Evolutionary conservation across 1,284 basidiomycete species (phyloP).

Genomic region (Pterulicium gracile): DNA sequence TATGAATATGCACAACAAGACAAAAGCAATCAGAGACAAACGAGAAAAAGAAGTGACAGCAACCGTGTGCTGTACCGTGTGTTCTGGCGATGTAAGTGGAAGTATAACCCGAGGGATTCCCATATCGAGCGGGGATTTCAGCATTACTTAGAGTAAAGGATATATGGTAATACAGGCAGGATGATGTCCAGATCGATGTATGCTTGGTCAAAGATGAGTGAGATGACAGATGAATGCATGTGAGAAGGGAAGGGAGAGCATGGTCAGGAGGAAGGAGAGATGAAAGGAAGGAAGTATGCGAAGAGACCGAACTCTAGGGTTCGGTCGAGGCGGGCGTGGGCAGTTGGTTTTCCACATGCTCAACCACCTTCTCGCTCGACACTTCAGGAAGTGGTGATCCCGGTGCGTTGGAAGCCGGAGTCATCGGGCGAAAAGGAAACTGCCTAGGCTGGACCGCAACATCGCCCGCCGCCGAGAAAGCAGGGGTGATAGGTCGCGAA

Average conservation of each 20-base stretch:
- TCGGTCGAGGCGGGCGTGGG: neutral
- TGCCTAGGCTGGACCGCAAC: neutral
- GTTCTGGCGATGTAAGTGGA: too few species aligned
- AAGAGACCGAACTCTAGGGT: neutral
- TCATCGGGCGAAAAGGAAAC: neutral
- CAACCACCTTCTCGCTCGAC: too few species aligned
- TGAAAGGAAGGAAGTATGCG: neutral
- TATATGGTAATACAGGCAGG: too few species aligned
- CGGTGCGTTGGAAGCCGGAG: neutral
- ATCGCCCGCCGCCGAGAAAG: neutral
- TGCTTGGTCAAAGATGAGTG: too few species aligned
- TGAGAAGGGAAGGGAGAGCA: neutral
- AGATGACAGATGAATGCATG: too few species aligned
- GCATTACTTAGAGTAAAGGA: too few species aligned
- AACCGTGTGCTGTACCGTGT: too few species aligned
- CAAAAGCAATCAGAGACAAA: too few species aligned
- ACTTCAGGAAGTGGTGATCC: neutral
- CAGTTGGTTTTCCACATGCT: neutral
- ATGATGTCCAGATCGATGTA: neutral
- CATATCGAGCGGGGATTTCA: too few species aligned
- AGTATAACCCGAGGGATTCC: too few species aligned
- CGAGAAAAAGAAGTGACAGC: too few species aligned
- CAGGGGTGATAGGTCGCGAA: slow-evolving; percentile 56
- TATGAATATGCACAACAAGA: too few species aligned
- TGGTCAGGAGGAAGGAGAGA: neutral